phyloP scores from a whole-genome alignment of 2,329 filamentous ascomycete genomes.

The Aspergillus chevalieri region DNA sequence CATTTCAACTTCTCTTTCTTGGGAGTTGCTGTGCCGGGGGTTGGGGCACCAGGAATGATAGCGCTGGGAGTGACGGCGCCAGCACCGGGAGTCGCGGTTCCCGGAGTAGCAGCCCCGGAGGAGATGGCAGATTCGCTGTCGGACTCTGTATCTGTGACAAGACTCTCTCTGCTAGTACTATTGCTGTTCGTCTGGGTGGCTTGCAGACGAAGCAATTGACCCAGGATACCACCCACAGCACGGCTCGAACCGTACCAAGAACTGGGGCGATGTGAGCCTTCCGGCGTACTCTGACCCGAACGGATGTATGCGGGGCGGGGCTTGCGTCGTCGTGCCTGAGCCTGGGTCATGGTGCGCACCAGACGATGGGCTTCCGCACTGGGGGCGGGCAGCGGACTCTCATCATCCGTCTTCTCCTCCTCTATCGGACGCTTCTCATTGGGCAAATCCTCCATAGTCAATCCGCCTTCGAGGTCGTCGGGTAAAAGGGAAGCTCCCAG shows the following conservation, averaged over 20 bases:
- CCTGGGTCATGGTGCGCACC: slow-evolving; percentile 30
- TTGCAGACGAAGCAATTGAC: slow-evolving; percentile 66
- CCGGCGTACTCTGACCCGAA: slow-evolving; percentile 27
- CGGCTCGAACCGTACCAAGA: slow-evolving; percentile 20
- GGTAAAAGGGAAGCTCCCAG: slow-evolving; percentile 23
- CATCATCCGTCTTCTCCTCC: slow-evolving; percentile 14
- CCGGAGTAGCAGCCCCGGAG: slow-evolving; percentile 23
- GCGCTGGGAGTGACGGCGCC: slow-evolving; percentile 3
- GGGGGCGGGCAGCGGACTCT: slow-evolving; percentile 10
- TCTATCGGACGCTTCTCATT: slow-evolving; percentile 15
- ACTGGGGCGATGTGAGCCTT: slow-evolving; percentile 17
- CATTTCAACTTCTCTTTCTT: slow-evolving; percentile 37
- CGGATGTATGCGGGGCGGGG: slow-evolving; percentile 27
- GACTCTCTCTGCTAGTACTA: slow-evolving; percentile 22
- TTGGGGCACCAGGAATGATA: slow-evolving; percentile 10
- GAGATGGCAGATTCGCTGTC: slow-evolving; percentile 18
- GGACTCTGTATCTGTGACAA: slow-evolving; percentile 26
- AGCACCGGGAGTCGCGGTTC: slow-evolving; percentile 17
- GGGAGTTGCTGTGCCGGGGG: slow-evolving; percentile 27
- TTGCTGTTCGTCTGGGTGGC: slow-evolving; percentile 40
- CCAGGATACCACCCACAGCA: slow-evolving; percentile 55
- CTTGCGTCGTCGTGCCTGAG: slow-evolving; percentile 20
- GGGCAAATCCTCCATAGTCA: slow-evolving; percentile 16
- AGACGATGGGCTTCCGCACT: slow-evolving; percentile 34
- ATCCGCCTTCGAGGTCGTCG: slow-evolving; percentile 23